Conservation (phyloP, 768 basidiomycete species). For the Serendipita sp. region DNA sequence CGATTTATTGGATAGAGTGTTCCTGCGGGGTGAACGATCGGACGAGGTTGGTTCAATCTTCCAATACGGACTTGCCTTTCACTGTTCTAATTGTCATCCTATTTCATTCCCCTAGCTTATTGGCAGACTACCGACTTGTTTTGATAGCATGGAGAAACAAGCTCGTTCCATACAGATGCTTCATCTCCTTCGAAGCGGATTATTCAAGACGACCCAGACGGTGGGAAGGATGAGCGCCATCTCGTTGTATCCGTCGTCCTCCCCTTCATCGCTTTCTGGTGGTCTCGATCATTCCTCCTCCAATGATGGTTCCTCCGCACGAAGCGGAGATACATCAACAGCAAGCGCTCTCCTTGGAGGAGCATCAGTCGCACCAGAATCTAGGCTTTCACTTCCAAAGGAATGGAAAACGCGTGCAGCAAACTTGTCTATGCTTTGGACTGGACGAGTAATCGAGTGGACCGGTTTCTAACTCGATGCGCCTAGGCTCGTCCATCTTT, state of each 20-base stretch:
- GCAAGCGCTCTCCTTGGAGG: background rate
- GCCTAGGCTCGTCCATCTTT: no score
- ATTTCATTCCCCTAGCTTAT: background rate
- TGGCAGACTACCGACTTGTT: background rate
- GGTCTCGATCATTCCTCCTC: background rate
- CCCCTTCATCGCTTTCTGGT: background rate
- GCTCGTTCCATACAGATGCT: background rate
- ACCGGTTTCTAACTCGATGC: background rate
- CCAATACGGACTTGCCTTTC: no score
- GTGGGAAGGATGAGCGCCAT: background rate
- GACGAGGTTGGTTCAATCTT: background rate
- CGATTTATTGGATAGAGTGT: background rate
- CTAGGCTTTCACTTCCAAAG: background rate
- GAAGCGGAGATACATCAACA: background rate
- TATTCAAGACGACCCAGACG: constrained; percentile 4
- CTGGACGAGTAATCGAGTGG: constrained; percentile 5
- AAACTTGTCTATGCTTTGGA: constrained; percentile 1
- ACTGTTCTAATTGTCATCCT: background rate
- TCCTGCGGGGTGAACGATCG: background rate
- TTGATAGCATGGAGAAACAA: background rate
- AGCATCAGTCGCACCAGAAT: background rate
- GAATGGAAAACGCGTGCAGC: background rate
- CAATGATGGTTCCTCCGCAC: background rate
- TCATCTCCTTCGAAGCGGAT: background rate
- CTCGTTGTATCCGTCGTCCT: background rate